phyloP scores from a whole-genome alignment of 441 rosid genomes.

The Breynia disticha region DNA sequence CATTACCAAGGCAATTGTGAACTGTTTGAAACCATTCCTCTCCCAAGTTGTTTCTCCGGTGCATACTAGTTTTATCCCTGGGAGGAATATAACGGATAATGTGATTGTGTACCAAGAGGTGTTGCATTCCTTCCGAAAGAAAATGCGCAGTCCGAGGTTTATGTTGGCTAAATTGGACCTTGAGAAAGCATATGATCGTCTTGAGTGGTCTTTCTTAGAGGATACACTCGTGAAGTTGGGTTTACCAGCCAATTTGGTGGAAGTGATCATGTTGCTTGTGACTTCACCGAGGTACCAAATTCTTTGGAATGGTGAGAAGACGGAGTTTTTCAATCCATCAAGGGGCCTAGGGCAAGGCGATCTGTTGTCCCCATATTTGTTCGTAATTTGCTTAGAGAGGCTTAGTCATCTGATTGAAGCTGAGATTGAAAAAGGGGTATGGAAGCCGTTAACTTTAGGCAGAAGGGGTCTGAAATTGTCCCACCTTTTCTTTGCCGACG shows the following conservation, averaged over 20 bases:
- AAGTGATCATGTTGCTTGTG: background rate
- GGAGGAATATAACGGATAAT: background rate
- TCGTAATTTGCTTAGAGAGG: background rate
- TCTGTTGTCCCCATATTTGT: background rate
- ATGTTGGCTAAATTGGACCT: background rate
- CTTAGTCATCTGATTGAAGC: background rate
- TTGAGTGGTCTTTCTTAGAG: background rate
- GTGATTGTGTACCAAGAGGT: background rate
- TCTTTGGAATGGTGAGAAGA: background rate
- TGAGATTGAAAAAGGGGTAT: background rate
- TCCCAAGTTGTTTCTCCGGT: background rate
- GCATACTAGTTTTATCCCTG: background rate
- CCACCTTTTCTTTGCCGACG: background rate
- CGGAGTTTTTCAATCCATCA: background rate
- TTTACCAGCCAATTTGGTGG: background rate
- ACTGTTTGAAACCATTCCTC: background rate
- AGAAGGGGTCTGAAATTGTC: background rate
- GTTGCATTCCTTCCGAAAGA: background rate
- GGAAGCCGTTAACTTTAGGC: background rate
- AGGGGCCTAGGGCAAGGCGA: constrained; percentile 4
- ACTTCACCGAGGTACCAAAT: background rate
- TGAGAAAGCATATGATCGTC: background rate
- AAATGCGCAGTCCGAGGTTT: background rate
- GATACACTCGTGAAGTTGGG: background rate
- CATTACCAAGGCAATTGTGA: background rate